A percentile compares a stretch with the other conserved stretches of the same genome.
These are phyloP conservation scores for Rehmannia glutinosa DNA, from an alignment of 257 asterid genomes.

Conservation along the genomic window DNA sequence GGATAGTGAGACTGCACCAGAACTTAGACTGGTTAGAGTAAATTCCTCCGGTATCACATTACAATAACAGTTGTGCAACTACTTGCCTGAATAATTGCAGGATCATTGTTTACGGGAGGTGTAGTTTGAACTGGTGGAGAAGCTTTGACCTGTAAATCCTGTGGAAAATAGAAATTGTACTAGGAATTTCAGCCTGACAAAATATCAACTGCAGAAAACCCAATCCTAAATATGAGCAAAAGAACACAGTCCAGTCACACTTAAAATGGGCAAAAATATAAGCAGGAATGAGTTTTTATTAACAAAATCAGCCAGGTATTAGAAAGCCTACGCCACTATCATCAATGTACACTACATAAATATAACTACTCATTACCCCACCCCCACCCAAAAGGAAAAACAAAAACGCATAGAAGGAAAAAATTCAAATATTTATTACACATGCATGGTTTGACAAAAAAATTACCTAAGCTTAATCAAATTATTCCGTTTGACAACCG, in stretches of 20 bases:
- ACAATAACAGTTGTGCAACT: background rate
- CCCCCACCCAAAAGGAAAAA: background rate
- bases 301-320: no score
- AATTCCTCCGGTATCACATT: slow-evolving; percentile 1
- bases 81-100: slow-evolving; percentile 95
- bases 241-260: background rate
- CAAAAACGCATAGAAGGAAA: background rate
- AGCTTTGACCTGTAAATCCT: slow-evolving; percentile 96
- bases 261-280: background rate
- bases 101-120: slow-evolving; percentile 70
- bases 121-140: slow-evolving; percentile 77
- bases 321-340: no score
- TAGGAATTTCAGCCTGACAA: slow-evolving; percentile 2
- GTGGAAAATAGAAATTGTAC: slow-evolving; percentile 17
- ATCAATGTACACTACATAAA: background rate
- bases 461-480: background rate
- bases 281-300: no score
- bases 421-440: background rate
- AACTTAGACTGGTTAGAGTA: slow-evolving; percentile 19
- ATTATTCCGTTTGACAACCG: background rate
- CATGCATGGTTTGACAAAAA: background rate
- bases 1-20: slow-evolving; percentile 86
- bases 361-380: no score
- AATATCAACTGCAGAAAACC: background rate
- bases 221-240: background rate